phyloP scores from a whole-genome alignment of 169 alveolate species.

The Theileria annulata region DNA sequence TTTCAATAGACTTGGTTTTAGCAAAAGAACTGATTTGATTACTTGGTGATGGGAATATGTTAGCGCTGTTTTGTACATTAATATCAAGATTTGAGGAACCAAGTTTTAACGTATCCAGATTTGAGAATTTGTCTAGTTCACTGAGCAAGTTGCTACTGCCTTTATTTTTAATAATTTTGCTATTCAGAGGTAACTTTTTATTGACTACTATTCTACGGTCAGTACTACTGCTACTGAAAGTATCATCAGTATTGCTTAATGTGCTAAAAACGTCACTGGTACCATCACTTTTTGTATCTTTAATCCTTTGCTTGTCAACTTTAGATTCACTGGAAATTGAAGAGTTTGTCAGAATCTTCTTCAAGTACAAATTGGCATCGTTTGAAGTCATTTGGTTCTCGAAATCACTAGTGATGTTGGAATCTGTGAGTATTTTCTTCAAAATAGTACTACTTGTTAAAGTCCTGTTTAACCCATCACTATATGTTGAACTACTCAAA shows the following conservation, averaged over 20 bases:
- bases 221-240: neutral
- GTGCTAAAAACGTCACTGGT: neutral
- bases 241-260: neutral
- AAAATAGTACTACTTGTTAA: neutral
- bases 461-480: neutral
- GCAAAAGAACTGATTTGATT: neutral
- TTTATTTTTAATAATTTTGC: neutral
- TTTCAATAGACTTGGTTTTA: too few species aligned
- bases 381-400: neutral
- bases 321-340: neutral
- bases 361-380: neutral
- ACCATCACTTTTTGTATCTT: neutral
- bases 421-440: neutral
- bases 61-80: neutral
- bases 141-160: neutral
- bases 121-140: neutral
- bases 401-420: neutral
- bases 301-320: neutral
- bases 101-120: neutral
- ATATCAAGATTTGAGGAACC: neutral
- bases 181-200: neutral
- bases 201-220: neutral
- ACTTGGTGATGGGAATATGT: neutral
- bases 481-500: neutral
- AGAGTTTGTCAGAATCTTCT: neutral